Evolutionary conservation across 129 eudicot genomes (phyloP), one percentile per base, ranked within the genome.

Genomic region (Rutidosis leptorrhynchoides): DNA sequence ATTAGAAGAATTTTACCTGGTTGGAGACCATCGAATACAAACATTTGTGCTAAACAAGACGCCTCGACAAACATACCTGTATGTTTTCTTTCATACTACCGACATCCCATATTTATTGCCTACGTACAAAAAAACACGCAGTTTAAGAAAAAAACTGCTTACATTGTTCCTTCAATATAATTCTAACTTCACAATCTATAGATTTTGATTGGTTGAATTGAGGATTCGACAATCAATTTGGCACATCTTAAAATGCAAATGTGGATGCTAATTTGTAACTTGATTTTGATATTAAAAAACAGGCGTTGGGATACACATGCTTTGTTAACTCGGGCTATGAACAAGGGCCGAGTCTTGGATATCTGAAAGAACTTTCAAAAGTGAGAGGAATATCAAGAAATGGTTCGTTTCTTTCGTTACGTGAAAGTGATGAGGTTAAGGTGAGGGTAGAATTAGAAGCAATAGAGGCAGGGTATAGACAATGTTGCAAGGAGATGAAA

Each of bases 401-500:
- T 32, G 67, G 81, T 56, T 75, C 87, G 2, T 75, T 79, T 53
- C 60, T 80, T 68, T 71, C 77, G 7, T 73, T 71, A 32, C 7
- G 65, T 54, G 86, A 77, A 27, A 68, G 66, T 51, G 82, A 75
- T 35, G 78, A 70, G 10, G n/a, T 48, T 22, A 77, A 80, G 43
- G 66, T 81, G 17, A 83, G 62, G 77, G 0, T 62, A 73, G 98
- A 83, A 69, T 68, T 87, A 28, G 76, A 80, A 52, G 82, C 82
- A 46, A 83, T 80, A 35, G 85, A 92, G 28, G 29, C 78, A 51
- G 83, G 76, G 21, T 85, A 91, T 69, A 80, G 74, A 37, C 70
- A 64, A 23, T 75, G 90, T 88, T 74, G 82, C 74, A 68, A 85
- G 60, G 87, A 91, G 73, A 82, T 88, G 11, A 64, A 74, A 10